phyloP scores from a whole-genome alignment of 768 basidiomycete species.

The Agaricus subrufescens region DNA sequence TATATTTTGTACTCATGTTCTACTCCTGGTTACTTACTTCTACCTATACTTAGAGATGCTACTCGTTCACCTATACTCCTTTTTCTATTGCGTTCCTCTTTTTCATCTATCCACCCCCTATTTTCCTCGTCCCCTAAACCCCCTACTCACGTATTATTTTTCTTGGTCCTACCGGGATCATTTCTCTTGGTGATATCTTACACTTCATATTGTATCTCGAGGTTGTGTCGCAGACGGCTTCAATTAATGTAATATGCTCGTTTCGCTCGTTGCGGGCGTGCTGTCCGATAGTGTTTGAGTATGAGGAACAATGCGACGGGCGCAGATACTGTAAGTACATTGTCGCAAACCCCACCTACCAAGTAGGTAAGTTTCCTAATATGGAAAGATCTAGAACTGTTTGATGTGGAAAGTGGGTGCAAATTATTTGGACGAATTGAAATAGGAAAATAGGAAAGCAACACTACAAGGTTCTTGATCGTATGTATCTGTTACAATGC shows the following conservation, averaged over 20 bases:
- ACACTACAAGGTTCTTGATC: too few species aligned
- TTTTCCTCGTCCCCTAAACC: slow-evolving; percentile 3
- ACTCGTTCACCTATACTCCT: slow-evolving; percentile 3
- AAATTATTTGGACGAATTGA: too few species aligned
- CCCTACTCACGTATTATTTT: neutral
- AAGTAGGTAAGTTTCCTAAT: too few species aligned
- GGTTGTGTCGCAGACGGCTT: slow-evolving; percentile 19
- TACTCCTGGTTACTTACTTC: neutral
- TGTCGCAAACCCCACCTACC: too few species aligned
- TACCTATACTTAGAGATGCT: neutral
- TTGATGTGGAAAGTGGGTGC: too few species aligned
- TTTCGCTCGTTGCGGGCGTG: too few species aligned
- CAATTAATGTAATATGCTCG: slow-evolving; percentile 12
- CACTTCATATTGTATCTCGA: slow-evolving; percentile 8
- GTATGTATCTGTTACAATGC: too few species aligned
- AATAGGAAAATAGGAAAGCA: too few species aligned
- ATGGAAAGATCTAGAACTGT: too few species aligned
- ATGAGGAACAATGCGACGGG: too few species aligned
- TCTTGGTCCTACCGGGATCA: neutral
- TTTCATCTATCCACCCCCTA: neutral
- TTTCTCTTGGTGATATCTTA: neutral
- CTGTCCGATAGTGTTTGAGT: too few species aligned
- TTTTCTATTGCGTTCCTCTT: slow-evolving; percentile 5
- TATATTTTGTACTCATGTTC: neutral
- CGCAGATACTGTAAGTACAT: too few species aligned